phyloP scores from a whole-genome alignment of 768 basidiomycete species.

The Mycena galopus region DNA sequence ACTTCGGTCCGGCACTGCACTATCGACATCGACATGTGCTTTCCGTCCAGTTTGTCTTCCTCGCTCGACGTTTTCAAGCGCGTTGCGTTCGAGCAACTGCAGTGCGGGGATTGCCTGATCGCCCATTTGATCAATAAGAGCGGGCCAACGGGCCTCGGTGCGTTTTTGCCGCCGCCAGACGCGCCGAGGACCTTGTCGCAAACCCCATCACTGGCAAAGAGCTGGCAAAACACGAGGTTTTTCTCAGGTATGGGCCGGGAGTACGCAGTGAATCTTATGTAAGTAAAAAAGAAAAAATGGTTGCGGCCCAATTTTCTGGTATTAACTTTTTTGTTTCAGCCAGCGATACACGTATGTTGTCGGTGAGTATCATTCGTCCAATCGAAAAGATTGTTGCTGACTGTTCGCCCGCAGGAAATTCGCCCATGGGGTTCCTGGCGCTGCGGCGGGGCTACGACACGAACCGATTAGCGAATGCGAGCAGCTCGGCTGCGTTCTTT shows the following conservation, averaged over 20 bases:
- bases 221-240: constrained; percentile 29
- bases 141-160: constrained; percentile 21
- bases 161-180: constrained; percentile 28
- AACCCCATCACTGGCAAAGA: constrained; percentile 1
- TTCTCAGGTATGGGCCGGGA: constrained; percentile 15
- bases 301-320: background rate
- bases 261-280: constrained; percentile 27
- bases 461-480: constrained; percentile 1
- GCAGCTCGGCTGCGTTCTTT: constrained; percentile 26
- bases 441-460: constrained; percentile 16
- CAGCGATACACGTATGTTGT: constrained; percentile 34
- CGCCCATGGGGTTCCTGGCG: constrained; percentile 22
- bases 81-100: constrained; percentile 33
- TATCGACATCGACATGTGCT: constrained; percentile 17
- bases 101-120: constrained; percentile 36
- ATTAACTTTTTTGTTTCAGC: background rate
- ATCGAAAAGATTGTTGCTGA: background rate
- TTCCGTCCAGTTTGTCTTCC: background rate
- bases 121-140: constrained; percentile 29
- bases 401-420: background rate
- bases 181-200: background rate
- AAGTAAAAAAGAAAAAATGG: background rate
- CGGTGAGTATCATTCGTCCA: constrained; percentile 1
- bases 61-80: constrained; percentile 26
- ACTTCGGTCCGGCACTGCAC: constrained; percentile 4